These are phyloP conservation scores for Scorias spongiosa DNA, from an alignment of 2,329 filamentous ascomycete genomes.

Conservation along the genomic window DNA sequence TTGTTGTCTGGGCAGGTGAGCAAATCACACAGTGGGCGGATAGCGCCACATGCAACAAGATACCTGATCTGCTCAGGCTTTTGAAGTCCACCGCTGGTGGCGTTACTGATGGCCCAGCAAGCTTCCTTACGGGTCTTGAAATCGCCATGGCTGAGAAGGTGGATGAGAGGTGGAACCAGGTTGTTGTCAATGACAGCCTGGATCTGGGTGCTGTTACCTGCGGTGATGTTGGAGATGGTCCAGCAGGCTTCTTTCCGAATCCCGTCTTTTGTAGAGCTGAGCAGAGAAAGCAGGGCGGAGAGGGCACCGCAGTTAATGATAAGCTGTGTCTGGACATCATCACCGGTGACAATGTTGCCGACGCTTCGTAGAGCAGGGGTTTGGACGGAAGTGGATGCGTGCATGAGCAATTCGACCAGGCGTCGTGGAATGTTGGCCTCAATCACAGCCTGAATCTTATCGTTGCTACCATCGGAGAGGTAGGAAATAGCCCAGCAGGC, in stretches of 20 bases:
- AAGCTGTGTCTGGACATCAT: slow-evolving; percentile 96
- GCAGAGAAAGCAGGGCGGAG: slow-evolving; percentile 76
- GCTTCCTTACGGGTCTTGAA: slow-evolving; percentile 99
- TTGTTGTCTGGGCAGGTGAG: slow-evolving; percentile 97
- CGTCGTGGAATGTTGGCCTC: slow-evolving; percentile 94
- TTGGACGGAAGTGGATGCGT: slow-evolving; percentile 94
- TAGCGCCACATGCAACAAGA: slow-evolving; percentile 82
- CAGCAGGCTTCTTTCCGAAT: slow-evolving; percentile 99
- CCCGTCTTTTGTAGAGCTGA: slow-evolving; percentile 95
- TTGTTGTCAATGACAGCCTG: slow-evolving; percentile 93
- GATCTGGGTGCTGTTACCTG: slow-evolving; percentile 94
- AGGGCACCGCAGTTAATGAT: slow-evolving; percentile 98
- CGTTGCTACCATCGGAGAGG: slow-evolving; percentile 91
- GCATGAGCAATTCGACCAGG: slow-evolving; percentile 92
- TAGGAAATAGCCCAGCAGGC: slow-evolving; percentile 99
- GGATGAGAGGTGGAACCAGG: slow-evolving; percentile 91
- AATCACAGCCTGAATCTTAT: slow-evolving; percentile 98
- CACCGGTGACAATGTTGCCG: slow-evolving; percentile 95
- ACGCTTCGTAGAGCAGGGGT: slow-evolving; percentile 93
- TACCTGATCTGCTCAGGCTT: slow-evolving; percentile 98
- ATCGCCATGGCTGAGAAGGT: slow-evolving; percentile 89
- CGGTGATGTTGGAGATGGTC: slow-evolving; percentile 98
- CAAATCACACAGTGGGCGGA: slow-evolving; percentile 91
- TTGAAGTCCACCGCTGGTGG: slow-evolving; percentile 90
- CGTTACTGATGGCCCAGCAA: slow-evolving; percentile 98